Percentiles rank a stretch among this genome's conserved stretches.
Evolutionary conservation across 768 basidiomycete species (phyloP).

Genomic region (Lenzites betulinus): DNA sequence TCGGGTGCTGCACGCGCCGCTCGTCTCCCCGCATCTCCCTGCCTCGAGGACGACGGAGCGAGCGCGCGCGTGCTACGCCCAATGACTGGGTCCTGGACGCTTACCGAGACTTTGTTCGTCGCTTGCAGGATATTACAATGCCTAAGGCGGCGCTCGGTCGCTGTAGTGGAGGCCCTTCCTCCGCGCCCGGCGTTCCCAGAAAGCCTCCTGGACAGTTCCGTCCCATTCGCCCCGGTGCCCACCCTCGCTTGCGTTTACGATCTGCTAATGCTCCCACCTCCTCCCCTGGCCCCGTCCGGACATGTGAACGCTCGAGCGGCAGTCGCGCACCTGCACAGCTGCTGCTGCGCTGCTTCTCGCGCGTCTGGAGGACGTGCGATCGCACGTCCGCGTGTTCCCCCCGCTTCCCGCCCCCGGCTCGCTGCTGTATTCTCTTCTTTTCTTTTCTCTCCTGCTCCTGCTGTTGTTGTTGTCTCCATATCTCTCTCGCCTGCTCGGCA

Average conservation of each 20-base stretch:
- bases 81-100: conserved; percentile 4
- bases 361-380: conserved; percentile 16
- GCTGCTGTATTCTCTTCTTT: not conserved
- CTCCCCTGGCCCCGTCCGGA: conserved; percentile 7
- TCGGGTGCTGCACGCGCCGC: conserved; percentile 5
- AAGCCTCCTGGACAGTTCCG: conserved; percentile 15
- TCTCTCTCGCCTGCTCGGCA: conserved; percentile 10
- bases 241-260: conserved; percentile 10
- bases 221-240: conserved; percentile 11
- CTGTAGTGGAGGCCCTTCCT: conserved; percentile 16
- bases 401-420: conserved; percentile 6
- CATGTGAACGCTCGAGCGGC: conserved; percentile 4
- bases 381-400: conserved; percentile 7
- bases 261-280: conserved; percentile 8
- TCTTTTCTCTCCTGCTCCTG: too few species aligned
- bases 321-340: conserved; percentile 1
- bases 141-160: conserved; percentile 35
- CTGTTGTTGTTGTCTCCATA: conserved; percentile 16
- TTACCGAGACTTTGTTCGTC: conserved; percentile 16
- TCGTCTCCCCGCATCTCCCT: conserved; percentile 11
- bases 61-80: conserved; percentile 4
- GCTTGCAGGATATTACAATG: conserved; percentile 46
- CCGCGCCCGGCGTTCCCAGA: conserved; percentile 8
- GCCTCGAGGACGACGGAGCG: conserved; percentile 12
- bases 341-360: conserved; percentile 8